Evolutionary conservation across 2,329 filamentous ascomycete genomes (phyloP).

Genomic region (Paecilomyces sp.): DNA sequence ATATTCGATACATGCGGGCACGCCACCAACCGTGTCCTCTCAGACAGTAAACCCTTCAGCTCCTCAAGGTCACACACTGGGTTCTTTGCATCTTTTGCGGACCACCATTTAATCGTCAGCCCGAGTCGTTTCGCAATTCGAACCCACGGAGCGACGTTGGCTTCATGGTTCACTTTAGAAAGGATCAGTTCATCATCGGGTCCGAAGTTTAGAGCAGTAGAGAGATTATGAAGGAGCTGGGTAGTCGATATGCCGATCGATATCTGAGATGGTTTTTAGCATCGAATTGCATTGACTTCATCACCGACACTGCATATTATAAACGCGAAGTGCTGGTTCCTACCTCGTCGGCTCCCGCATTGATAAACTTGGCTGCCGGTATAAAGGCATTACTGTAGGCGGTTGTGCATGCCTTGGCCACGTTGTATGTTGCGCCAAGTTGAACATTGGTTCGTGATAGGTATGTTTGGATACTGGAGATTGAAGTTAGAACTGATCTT

Average conservation of each 20-base stretch:
- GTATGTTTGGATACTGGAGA: slow-evolving; percentile 55
- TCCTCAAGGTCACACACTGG: slow-evolving; percentile 53
- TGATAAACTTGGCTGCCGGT: slow-evolving; percentile 64
- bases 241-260: slow-evolving; percentile 64
- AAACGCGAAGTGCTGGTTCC: too few relatives aligned
- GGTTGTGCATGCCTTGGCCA: slow-evolving; percentile 52
- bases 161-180: slow-evolving; percentile 68
- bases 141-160: slow-evolving; percentile 69
- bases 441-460: slow-evolving; percentile 65
- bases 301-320: too few relatives aligned
- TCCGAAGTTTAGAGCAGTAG: slow-evolving; percentile 46
- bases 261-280: slow-evolving; percentile 6
- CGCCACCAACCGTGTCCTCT: slow-evolving; percentile 61
- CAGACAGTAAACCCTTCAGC: slow-evolving; percentile 52
- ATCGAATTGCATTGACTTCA: background rate
- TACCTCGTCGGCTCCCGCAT: slow-evolving; percentile 60
- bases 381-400: slow-evolving; percentile 54
- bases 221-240: slow-evolving; percentile 67
- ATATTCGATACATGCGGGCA: slow-evolving; percentile 71
- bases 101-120: slow-evolving; percentile 65
- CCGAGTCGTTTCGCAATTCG: slow-evolving; percentile 56
- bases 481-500: background rate
- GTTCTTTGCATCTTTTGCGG: slow-evolving; percentile 42
- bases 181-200: slow-evolving; percentile 61
- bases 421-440: slow-evolving; percentile 62